Evolutionary conservation across 2,329 filamentous ascomycete species (phyloP).

Genomic region (Clarireedia homoeocarpa): DNA sequence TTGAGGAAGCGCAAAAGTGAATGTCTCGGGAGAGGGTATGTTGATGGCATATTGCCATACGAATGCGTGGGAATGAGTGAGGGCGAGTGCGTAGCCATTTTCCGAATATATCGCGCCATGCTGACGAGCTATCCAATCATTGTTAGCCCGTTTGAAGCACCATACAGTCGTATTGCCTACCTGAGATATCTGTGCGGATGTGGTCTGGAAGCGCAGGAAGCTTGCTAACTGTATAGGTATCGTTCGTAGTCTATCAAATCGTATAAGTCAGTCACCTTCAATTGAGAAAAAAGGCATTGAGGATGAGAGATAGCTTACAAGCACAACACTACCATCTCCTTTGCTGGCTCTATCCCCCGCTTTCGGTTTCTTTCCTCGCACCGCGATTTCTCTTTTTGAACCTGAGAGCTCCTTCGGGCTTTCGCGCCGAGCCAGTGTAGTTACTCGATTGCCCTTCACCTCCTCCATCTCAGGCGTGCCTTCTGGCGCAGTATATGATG

Average conservation of each 20-base stretch:
- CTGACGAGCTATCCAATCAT: slow-evolving; percentile 44
- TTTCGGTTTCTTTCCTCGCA: slow-evolving; percentile 56
- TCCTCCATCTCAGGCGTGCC: slow-evolving; percentile 45
- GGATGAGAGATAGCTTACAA: slow-evolving; percentile 42
- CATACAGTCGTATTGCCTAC: slow-evolving; percentile 40
- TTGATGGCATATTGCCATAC: slow-evolving; percentile 83
- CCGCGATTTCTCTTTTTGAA: slow-evolving; percentile 41
- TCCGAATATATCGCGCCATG: slow-evolving; percentile 58
- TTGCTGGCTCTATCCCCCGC: slow-evolving; percentile 59
- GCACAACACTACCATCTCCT: slow-evolving; percentile 57
- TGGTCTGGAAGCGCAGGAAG: slow-evolving; percentile 75
- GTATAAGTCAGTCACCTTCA: slow-evolving; percentile 6
- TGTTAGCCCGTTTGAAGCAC: slow-evolving; percentile 5
- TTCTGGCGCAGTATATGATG: slow-evolving; percentile 45
- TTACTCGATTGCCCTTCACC: slow-evolving; percentile 43
- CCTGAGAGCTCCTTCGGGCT: slow-evolving; percentile 19
- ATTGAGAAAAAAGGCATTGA: neutral
- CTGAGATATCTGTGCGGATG: slow-evolving; percentile 56
- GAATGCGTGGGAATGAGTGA: slow-evolving; percentile 75
- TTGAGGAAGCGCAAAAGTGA: slow-evolving; percentile 72
- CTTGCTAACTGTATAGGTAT: slow-evolving; percentile 78
- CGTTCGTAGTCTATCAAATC: slow-evolving; percentile 62
- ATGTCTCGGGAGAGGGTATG: slow-evolving; percentile 63
- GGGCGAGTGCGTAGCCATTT: slow-evolving; percentile 66
- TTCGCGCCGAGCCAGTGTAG: slow-evolving; percentile 32